Percentiles rank a stretch among this genome's conserved stretches.
Conservation (phyloP, 768 basidiomycete genomes). For the Hygrophoropsis aurantiaca region DNA sequence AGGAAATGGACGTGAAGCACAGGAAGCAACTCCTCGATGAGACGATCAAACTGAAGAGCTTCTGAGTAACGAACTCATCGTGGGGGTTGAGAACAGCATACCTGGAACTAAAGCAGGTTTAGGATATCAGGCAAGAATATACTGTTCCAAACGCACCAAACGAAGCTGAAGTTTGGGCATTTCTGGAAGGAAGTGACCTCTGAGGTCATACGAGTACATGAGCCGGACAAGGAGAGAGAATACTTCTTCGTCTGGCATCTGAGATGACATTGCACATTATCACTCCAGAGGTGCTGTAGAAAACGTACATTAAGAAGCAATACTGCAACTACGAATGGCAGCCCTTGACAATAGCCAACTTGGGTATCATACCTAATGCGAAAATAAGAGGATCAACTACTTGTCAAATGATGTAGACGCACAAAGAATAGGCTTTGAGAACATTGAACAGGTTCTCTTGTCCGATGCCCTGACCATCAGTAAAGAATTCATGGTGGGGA, state of each 20-base stretch:
- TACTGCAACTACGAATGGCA: constrained; percentile 95
- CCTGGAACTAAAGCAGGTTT: constrained; percentile 54
- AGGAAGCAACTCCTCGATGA: constrained; percentile 90
- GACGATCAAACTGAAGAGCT: constrained; percentile 76
- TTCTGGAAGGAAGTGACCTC: constrained; percentile 97
- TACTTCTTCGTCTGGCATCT: constrained; percentile 99
- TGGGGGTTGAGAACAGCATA: constrained; percentile 25
- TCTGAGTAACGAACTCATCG: constrained; percentile 15
- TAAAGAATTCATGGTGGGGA: constrained; percentile 96
- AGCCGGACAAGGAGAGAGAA: constrained; percentile 92
- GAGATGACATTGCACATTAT: background rate
- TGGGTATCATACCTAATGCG: constrained; percentile 74
- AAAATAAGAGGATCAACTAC: constrained; percentile 2
- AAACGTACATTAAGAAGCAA: constrained; percentile 80
- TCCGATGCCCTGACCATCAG: constrained; percentile 89
- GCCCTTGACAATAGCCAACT: constrained; percentile 97
- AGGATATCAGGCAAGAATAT: background rate
- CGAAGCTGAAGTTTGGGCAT: constrained; percentile 97
- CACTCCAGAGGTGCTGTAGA: background rate
- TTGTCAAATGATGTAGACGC: constrained; percentile 27
- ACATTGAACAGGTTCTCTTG: constrained; percentile 99
- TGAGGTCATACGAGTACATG: constrained; percentile 95
- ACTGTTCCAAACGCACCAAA: constrained; percentile 50
- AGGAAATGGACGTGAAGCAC: constrained; percentile 92
- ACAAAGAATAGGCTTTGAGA: constrained; percentile 95